Percentiles rank a stretch among this genome's conserved stretches.
Conservation (phyloP, 768 basidiomycete species). For the Leccinum disarticulatum region DNA sequence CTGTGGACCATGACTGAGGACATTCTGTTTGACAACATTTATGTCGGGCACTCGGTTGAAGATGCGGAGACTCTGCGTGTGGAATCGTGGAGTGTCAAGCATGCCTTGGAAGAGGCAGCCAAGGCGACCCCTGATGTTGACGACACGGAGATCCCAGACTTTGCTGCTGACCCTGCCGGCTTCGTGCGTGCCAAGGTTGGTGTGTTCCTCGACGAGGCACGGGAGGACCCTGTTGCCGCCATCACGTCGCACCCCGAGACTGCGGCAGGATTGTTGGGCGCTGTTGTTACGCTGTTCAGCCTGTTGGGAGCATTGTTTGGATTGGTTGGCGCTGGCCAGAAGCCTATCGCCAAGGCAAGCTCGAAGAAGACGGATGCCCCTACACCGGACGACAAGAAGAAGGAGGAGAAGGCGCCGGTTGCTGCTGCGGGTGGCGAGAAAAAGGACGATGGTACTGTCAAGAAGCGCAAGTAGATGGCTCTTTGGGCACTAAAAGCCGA, state of each 20-base stretch:
- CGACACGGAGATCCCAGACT: conserved; percentile 42
- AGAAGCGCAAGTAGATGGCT: conserved; percentile 67
- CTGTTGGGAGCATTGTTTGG: conserved; percentile 82
- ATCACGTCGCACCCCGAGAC: conserved; percentile 90
- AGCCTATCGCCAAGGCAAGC: conserved; percentile 65
- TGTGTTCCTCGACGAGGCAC: conserved; percentile 76
- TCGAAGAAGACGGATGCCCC: conserved; percentile 76
- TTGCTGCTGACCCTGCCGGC: conserved; percentile 72
- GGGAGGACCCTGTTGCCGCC: conserved; percentile 73
- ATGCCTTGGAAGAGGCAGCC: conserved; percentile 66
- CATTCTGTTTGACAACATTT: conserved; percentile 92
- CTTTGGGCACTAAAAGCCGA: conserved; percentile 8
- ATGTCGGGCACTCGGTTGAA: conserved; percentile 83
- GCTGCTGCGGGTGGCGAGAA: conserved; percentile 73
- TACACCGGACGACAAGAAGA: conserved; percentile 67
- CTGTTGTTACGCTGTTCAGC: conserved; percentile 76
- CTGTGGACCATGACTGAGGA: conserved; percentile 99
- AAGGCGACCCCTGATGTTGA: conserved; percentile 49
- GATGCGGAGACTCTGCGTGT: conserved; percentile 82
- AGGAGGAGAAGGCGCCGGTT: conserved; percentile 62
- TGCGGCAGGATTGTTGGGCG: conserved; percentile 72
- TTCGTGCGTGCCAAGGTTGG: conserved; percentile 79
- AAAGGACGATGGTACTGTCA: conserved; percentile 64
- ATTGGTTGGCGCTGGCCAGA: conserved; percentile 69
- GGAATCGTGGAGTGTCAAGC: conserved; percentile 93